A percentile compares a stretch with the other conserved stretches of the same genome.
Evolutionary conservation across 495 filamentous ascomycete species (phyloP).

Genomic region (Xylona heveae): DNA sequence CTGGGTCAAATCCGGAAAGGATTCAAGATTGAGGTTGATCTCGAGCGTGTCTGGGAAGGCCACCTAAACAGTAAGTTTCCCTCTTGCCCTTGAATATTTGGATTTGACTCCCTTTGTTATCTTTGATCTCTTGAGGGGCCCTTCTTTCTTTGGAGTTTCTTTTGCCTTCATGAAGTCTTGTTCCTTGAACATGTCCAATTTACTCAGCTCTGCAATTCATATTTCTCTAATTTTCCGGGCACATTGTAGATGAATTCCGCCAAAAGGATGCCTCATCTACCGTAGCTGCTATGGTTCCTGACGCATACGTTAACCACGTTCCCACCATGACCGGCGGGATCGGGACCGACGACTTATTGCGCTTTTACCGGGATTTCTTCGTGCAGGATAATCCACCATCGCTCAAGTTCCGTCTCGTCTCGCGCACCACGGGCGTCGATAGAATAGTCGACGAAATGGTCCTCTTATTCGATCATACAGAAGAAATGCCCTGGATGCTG

Average conservation of each 20-base stretch:
- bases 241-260: conserved; percentile 15
- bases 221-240: conserved; percentile 23
- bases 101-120: neutral
- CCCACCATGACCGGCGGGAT: conserved; percentile 50
- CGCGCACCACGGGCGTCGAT: conserved; percentile 41
- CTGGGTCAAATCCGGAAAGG: conserved; percentile 23
- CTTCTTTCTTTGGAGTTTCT: too few relatives aligned
- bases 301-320: conserved; percentile 32
- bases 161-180: too few relatives aligned
- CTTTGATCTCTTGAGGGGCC: too few relatives aligned
- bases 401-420: conserved; percentile 45
- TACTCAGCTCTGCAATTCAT: neutral
- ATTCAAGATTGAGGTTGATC: conserved; percentile 34
- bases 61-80: conserved; percentile 29
- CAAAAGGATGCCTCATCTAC: conserved; percentile 17
- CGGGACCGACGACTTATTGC: conserved; percentile 39
- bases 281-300: conserved; percentile 29
- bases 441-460: conserved; percentile 38
- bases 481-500: conserved; percentile 57
- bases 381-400: conserved; percentile 47
- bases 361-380: conserved; percentile 59
- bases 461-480: conserved; percentile 46
- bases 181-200: too few relatives aligned
- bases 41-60: conserved; percentile 36
- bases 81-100: conserved; percentile 1